Evolutionary conservation across 495 filamentous ascomycete species (phyloP).

Genomic region (Tuber microsphaerosporum): DNA sequence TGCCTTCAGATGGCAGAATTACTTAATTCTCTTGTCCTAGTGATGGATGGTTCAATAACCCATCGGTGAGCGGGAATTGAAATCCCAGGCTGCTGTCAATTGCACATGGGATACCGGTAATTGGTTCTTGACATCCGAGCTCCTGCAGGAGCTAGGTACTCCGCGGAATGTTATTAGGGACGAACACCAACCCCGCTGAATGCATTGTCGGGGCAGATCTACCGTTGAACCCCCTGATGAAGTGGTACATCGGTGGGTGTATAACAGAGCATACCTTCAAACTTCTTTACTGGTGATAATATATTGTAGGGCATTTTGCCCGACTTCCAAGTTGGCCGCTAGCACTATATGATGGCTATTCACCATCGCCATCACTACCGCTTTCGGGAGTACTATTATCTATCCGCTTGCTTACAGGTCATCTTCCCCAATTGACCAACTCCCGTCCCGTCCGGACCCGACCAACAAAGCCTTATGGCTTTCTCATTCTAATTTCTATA

Average conservation of each 20-base stretch:
- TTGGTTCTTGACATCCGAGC: neutral
- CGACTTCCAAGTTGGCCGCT: neutral
- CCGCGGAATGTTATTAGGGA: neutral
- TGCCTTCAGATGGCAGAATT: neutral
- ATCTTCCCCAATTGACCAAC: no score
- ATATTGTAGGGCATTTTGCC: no score
- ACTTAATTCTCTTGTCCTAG: neutral
- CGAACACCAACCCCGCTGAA: no score
- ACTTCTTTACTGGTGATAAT: neutral
- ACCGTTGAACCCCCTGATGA: no score
- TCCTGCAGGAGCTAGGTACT: neutral
- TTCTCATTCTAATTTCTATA: neutral
- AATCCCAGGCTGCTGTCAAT: neutral
- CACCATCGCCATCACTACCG: no score
- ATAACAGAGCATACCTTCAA: neutral
- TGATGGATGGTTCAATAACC: neutral
- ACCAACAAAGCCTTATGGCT: no score
- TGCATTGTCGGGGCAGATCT: no score
- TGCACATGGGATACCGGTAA: neutral
- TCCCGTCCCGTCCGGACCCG: no score
- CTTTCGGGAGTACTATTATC: no score
- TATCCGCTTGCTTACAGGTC: no score
- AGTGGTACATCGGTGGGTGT: no score
- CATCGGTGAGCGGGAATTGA: neutral
- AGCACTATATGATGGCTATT: neutral